phyloP scores from a whole-genome alignment of 495 filamentous ascomycete genomes.

The Coniosporium apollinis region DNA sequence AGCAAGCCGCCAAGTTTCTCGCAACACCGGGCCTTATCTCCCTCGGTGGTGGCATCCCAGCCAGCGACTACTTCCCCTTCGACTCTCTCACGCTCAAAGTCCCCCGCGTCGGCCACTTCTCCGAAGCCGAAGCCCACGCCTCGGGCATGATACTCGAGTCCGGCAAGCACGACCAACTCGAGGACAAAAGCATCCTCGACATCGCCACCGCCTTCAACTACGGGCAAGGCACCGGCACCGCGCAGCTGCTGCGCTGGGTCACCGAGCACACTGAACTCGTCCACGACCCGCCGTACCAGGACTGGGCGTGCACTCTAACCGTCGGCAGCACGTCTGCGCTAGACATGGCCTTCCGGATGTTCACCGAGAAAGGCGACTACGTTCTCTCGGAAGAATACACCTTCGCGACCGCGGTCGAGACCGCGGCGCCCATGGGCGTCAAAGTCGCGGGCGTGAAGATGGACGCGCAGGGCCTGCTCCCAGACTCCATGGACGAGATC shows the following conservation, averaged over 20 bases:
- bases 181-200: constrained; percentile 52
- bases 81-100: constrained; percentile 52
- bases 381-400: constrained; percentile 76
- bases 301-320: constrained; percentile 66
- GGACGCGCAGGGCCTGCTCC: constrained; percentile 62
- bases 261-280: constrained; percentile 83
- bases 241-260: constrained; percentile 73
- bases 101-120: constrained; percentile 48
- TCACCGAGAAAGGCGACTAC: constrained; percentile 53
- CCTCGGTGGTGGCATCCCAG: constrained; percentile 82
- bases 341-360: constrained; percentile 62
- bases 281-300: constrained; percentile 56
- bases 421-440: constrained; percentile 59
- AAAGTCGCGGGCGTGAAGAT: constrained; percentile 55
- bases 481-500: constrained; percentile 45
- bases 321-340: constrained; percentile 64
- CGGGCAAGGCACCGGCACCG: constrained; percentile 65
- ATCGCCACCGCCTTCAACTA: constrained; percentile 80
- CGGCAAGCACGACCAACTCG: constrained; percentile 66
- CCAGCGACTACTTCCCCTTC: constrained; percentile 77
- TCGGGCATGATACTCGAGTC: constrained; percentile 38
- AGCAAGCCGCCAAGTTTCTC: constrained; percentile 59
- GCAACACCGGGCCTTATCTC: constrained; percentile 62
- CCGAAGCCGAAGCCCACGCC: constrained; percentile 23
- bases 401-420: constrained; percentile 70